phyloP scores from a whole-genome alignment of 2,329 filamentous ascomycete species.

The Periconia sp. region DNA sequence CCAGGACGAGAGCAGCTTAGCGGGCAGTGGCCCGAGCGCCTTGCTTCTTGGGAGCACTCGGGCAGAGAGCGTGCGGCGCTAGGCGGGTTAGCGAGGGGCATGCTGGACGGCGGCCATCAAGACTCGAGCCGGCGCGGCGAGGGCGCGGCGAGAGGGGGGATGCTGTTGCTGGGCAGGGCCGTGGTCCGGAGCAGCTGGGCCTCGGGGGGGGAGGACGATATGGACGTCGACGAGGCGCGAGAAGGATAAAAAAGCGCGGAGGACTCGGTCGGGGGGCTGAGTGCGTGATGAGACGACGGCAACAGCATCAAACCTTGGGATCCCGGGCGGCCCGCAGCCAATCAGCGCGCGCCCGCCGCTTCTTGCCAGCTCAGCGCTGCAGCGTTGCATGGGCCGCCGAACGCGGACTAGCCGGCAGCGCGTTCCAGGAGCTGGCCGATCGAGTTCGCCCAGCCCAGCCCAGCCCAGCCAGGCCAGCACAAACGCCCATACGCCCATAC shows the following conservation, averaged over 20 bases:
- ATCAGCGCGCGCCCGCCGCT: slow-evolving; percentile 10
- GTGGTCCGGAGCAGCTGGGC: slow-evolving; percentile 3
- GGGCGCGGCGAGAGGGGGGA: neutral
- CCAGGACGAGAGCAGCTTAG: slow-evolving; percentile 16
- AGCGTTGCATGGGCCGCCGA: too few relatives aligned
- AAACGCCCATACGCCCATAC: too few relatives aligned
- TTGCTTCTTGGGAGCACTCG: neutral
- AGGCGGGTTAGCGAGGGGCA: slow-evolving; percentile 15
- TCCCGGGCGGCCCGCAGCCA: slow-evolving; percentile 10
- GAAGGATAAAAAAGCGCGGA: slow-evolving; percentile 22
- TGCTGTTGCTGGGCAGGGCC: neutral
- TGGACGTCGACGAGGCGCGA: slow-evolving; percentile 18
- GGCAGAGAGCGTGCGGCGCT: neutral
- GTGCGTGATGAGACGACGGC: slow-evolving; percentile 27
- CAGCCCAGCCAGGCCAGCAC: too few relatives aligned
- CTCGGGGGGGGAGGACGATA: slow-evolving; percentile 19
- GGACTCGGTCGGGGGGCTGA: slow-evolving; percentile 22
- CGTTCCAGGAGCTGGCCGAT: slow-evolving; percentile 22
- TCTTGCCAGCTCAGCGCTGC: neutral
- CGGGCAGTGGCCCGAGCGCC: too few relatives aligned
- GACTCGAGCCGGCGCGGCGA: neutral
- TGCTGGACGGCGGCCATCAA: slow-evolving; percentile 6
- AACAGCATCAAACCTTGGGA: slow-evolving; percentile 13
- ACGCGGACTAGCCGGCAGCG: too few relatives aligned
- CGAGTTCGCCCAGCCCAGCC: slow-evolving; percentile 26